Percentiles rank a stretch among this genome's conserved stretches.
Evolutionary conservation across 257 asterid genomes (phyloP).

Genomic region (Fraxinus americana): DNA sequence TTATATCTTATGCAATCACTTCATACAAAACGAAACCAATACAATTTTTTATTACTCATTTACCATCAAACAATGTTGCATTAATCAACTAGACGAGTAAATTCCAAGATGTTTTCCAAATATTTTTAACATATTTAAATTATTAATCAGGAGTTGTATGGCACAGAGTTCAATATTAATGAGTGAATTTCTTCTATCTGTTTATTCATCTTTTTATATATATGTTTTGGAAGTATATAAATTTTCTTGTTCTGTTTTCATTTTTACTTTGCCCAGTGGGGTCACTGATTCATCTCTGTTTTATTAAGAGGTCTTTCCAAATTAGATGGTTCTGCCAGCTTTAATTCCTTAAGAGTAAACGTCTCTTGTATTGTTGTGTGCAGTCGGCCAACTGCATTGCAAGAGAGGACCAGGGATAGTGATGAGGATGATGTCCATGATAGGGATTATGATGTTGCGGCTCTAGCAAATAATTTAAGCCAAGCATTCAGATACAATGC

Average conservation of each 20-base stretch:
- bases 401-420: constrained; percentile 81
- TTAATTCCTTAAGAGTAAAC: constrained; percentile 4
- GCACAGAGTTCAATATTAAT: too few relatives aligned
- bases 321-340: constrained; percentile 16
- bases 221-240: background rate
- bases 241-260: background rate
- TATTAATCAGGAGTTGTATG: background rate
- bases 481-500: constrained; percentile 87
- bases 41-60: background rate
- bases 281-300: background rate
- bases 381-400: constrained; percentile 95
- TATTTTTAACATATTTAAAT: background rate
- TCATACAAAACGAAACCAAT: background rate
- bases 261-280: constrained; percentile 4
- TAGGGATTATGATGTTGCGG: constrained; percentile 92
- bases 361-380: constrained; percentile 27
- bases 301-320: background rate
- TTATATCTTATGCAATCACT: constrained; percentile 5
- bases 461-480: constrained; percentile 84
- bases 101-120: background rate
- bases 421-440: constrained; percentile 90
- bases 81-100: constrained; percentile 10
- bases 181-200: too few relatives aligned
- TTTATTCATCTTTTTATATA: background rate
- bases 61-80: constrained; percentile 1